These are phyloP conservation scores for Tubosaeta brunneosetosa DNA, from an alignment of 768 basidiomycete genomes.

Conservation along the genomic window DNA sequence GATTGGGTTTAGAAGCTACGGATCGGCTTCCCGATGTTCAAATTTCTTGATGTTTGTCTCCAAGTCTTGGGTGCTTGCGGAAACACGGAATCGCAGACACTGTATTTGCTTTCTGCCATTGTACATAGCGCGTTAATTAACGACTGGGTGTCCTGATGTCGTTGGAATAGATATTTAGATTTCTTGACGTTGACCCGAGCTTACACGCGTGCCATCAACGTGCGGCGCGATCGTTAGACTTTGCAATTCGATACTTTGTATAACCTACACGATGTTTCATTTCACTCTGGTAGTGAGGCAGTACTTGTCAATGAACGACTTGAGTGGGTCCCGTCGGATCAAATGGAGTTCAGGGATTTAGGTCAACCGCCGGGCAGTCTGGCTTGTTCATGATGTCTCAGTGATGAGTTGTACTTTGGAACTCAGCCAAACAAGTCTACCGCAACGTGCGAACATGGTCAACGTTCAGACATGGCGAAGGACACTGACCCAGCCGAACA, in stretches of 20 bases:
- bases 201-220: no score
- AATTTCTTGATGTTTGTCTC: constrained; percentile 5
- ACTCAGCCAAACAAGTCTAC: not conserved
- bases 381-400: not conserved
- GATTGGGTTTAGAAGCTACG: not conserved
- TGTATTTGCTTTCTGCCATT: constrained; percentile 6
- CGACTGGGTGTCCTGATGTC: constrained; percentile 8
- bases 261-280: not conserved
- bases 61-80: constrained; percentile 8
- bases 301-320: no score
- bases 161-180: constrained; percentile 7
- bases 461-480: constrained; percentile 13
- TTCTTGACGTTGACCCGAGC: no score
- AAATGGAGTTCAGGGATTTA: no score
- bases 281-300: not conserved
- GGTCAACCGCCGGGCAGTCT: no score
- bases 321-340: no score
- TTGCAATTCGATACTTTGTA: no score
- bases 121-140: constrained; percentile 3
- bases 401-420: not conserved
- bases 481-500: constrained; percentile 41
- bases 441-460: not conserved
- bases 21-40: constrained; percentile 4
- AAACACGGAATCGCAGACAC: constrained; percentile 9
- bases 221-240: no score